Percentiles rank a stretch among this genome's conserved stretches.
phyloP scores from a whole-genome alignment of 179 eudicot species.

The Spinacia oleracea region DNA sequence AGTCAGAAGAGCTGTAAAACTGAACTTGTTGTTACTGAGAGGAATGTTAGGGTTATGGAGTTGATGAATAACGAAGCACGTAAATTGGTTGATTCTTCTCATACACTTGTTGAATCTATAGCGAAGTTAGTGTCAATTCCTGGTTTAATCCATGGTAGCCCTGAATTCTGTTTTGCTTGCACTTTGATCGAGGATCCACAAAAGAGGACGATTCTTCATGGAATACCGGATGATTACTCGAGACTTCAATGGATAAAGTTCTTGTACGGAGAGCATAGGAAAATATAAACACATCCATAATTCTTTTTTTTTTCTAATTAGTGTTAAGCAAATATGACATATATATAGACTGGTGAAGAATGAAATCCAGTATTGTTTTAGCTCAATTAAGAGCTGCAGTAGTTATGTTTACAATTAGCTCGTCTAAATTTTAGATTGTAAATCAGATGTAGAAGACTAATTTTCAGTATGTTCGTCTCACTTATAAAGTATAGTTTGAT shows the following conservation, averaged over 20 bases:
- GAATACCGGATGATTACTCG: constrained; percentile 12
- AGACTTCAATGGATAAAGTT: constrained; percentile 18
- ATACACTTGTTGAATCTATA: constrained; percentile 2
- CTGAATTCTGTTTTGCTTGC: constrained; percentile 21
- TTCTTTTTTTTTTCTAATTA: neutral
- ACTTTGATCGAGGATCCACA: constrained; percentile 18
- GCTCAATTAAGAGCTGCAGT: neutral
- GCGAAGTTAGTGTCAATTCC: constrained; percentile 6
- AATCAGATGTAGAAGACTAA: neutral
- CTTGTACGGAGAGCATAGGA: constrained; percentile 5
- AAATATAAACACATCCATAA: neutral
- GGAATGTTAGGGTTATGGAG: neutral
- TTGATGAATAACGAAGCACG: neutral
- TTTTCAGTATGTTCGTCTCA: neutral
- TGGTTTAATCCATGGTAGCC: constrained; percentile 8
- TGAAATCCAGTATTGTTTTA: neutral
- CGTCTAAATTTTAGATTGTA: neutral
- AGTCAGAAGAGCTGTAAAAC: constrained; percentile 4
- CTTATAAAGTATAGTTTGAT: neutral
- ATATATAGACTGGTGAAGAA: neutral
- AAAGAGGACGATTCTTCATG: constrained; percentile 17
- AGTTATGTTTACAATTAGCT: neutral
- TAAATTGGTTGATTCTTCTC: neutral
- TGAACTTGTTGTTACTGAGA: neutral
- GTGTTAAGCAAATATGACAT: neutral